Percentiles rank a stretch among this genome's conserved stretches.
These are phyloP conservation scores for Citrus sp. DNA, from an alignment of 345 rosid genomes.

Conservation along the genomic window DNA sequence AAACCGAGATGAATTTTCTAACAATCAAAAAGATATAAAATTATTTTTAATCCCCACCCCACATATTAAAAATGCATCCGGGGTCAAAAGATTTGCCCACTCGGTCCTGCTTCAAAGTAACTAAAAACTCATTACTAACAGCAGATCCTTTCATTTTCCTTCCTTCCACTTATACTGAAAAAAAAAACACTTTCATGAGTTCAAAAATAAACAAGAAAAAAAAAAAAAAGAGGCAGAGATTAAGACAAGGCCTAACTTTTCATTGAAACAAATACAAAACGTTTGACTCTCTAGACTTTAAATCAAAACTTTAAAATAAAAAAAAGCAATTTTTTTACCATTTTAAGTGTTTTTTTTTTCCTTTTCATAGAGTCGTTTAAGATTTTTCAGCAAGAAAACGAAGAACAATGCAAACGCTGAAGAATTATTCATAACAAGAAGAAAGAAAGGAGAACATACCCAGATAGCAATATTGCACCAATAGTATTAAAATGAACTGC, in stretches of 20 bases:
- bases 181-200: neutral
- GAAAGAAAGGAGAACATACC: slow-evolving; percentile 21
- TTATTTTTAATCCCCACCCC: too few relatives aligned
- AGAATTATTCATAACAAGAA: neutral
- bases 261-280: neutral
- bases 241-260: neutral
- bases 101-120: neutral
- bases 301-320: neutral
- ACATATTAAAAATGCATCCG: neutral
- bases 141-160: neutral
- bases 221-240: neutral
- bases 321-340: neutral
- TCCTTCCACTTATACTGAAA: neutral
- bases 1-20: neutral
- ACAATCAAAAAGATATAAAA: neutral
- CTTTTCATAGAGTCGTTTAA: too few relatives aligned
- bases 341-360: neutral
- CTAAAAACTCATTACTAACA: neutral
- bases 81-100: neutral
- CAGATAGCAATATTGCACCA: slow-evolving; percentile 22
- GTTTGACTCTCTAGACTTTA: neutral
- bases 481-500: slow-evolving; percentile 13
- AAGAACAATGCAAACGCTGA: neutral
- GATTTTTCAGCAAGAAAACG: too few relatives aligned
- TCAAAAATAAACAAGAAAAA: neutral